These are phyloP conservation scores for Petunia hybrid DNA, from an alignment of 305 asterid genomes.

Conservation along the genomic window DNA sequence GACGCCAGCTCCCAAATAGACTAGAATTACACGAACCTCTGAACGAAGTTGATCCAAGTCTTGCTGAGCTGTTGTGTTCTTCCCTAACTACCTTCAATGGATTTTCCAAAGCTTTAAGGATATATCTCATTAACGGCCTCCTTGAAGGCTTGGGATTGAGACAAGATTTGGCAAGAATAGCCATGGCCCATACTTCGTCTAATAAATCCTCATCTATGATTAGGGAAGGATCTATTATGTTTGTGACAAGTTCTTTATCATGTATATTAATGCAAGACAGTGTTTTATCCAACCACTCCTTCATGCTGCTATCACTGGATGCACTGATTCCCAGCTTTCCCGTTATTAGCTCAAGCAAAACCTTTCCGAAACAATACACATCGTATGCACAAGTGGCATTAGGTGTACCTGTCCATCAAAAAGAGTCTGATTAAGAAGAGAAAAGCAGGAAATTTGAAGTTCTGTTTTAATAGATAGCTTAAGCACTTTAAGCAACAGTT, in stretches of 20 bases:
- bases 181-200: slow-evolving; percentile 98
- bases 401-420: slow-evolving; percentile 53
- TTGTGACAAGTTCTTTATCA: slow-evolving; percentile 82
- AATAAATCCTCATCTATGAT: slow-evolving; percentile 80
- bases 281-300: slow-evolving; percentile 69
- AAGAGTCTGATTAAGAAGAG: slow-evolving; percentile 15
- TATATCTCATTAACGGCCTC: slow-evolving; percentile 80
- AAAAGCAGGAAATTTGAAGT: too few relatives aligned
- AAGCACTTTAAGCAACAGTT: too few relatives aligned
- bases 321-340: slow-evolving; percentile 88
- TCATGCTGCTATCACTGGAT: slow-evolving; percentile 56
- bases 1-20: slow-evolving; percentile 87
- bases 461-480: too few relatives aligned
- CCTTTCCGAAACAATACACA: slow-evolving; percentile 88
- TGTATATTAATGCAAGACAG: slow-evolving; percentile 69
- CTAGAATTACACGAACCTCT: slow-evolving; percentile 81
- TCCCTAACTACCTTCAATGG: slow-evolving; percentile 89
- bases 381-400: slow-evolving; percentile 74
- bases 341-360: slow-evolving; percentile 84
- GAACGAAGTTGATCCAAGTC: slow-evolving; percentile 70
- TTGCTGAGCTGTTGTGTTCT: slow-evolving; percentile 66
- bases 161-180: slow-evolving; percentile 80
- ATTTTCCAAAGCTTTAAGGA: slow-evolving; percentile 83
- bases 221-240: slow-evolving; percentile 76
- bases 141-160: slow-evolving; percentile 79